Evolutionary conservation across 805 yeast species (phyloP).

Genomic region (Nakazawaea peltata): DNA sequence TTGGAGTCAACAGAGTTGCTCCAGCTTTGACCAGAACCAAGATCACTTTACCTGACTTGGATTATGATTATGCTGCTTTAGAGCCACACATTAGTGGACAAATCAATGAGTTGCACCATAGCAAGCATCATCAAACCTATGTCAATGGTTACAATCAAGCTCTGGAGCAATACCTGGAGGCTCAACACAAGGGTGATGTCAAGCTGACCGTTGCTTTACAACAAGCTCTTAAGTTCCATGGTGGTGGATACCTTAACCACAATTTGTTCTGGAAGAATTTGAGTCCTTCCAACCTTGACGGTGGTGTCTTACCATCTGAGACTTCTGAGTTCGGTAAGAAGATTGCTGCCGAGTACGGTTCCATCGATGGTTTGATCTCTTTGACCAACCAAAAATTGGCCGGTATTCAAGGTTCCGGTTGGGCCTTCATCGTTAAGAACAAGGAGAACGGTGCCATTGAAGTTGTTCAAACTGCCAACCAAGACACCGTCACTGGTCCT

Average conservation of each 20-base stretch:
- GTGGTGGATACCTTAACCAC: conserved; percentile 89
- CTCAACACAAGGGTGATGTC: conserved; percentile 49
- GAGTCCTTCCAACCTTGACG: conserved; percentile 68
- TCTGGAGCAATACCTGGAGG: conserved; percentile 62
- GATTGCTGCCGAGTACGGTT: conserved; percentile 59
- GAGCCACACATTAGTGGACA: conserved; percentile 85
- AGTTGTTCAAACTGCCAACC: conserved; percentile 76
- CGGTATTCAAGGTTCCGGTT: conserved; percentile 90
- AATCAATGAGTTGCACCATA: conserved; percentile 81
- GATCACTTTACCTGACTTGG: conserved; percentile 72
- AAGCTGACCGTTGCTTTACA: conserved; percentile 56
- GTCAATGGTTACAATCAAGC: conserved; percentile 81
- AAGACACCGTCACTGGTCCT: conserved; percentile 72
- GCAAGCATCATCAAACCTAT: conserved; percentile 89
- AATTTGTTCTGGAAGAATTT: conserved; percentile 81
- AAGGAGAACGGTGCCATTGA: conserved; percentile 66
- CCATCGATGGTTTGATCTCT: conserved; percentile 57
- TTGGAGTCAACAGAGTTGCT: conserved; percentile 5
- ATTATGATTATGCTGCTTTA: conserved; percentile 76
- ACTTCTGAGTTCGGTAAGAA: conserved; percentile 52
- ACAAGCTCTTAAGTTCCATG: conserved; percentile 79
- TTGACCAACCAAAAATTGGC: conserved; percentile 67
- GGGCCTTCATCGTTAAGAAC: conserved; percentile 89
- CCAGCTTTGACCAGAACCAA: conserved; percentile 41
- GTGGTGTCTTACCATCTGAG: conserved; percentile 59